Evolutionary conservation across 495 filamentous ascomycete species (phyloP), one percentile per base, ranked within the genome.

Genomic region (Xylaria venustula): DNA sequence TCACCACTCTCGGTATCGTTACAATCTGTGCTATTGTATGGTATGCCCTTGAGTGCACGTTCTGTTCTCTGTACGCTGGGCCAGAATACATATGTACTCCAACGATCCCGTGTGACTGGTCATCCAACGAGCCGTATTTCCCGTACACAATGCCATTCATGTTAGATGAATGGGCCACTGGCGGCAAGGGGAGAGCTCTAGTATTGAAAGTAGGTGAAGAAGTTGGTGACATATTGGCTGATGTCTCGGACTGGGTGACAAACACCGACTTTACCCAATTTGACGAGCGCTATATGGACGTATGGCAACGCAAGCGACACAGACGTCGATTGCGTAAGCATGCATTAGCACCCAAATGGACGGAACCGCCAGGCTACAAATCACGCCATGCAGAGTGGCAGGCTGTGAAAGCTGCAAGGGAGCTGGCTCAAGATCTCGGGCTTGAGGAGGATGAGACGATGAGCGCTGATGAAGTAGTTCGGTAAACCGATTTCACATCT

Each of bases 41-140:
- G 84, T 86, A 82, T 53, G 62, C 83, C 32, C 73, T 79, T 14
- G 89, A 92, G 65, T 80, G 79, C 0, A 72, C 76, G 11, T 85
- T 88, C 79, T 87, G 84, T 66, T 78, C 76, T 44, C 67, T 74
- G n/a, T 91, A 83, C 71, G 87, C 84, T 72, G 84, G 85, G 52
- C 81, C 85, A 0, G 73, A 37, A 58, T 71, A 69, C 22, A 82
- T 63, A 73, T 82, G 79, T 58, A 73, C 72, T 9, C 67, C 85
- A 0, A 69, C 65, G n/a, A 22, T 66, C 6, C 71, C 75, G 8
- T 80, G 75, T 56, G 60, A 71, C 37, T 85, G 81, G 81, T 77
- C 75, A 37, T 67, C 73, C 14, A 69, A 77, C 49, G 81, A 84
- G 62, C 82, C 82, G 7, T 75, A 73, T 46, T 84, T 82, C 65